Conservation (phyloP, 2,329 filamentous ascomycete species). For the Botrytis aclada region DNA sequence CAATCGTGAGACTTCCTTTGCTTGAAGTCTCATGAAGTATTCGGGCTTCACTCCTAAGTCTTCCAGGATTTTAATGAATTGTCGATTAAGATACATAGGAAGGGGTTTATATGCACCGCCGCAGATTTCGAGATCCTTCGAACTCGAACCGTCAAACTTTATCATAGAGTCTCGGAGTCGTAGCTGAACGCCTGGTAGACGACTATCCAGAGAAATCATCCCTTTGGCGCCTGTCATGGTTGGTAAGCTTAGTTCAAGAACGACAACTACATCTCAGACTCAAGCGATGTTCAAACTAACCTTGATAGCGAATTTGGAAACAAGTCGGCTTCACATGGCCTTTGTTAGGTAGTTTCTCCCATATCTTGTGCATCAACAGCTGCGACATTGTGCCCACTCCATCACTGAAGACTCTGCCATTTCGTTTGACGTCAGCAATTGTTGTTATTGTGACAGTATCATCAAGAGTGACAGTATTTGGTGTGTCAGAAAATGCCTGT, state of each 20-base stretch:
- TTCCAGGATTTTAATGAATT: constrained; percentile 82
- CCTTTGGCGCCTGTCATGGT: constrained; percentile 61
- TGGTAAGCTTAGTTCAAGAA: background rate
- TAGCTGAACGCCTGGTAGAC: constrained; percentile 56
- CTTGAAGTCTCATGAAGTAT: constrained; percentile 65
- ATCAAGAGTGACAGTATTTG: constrained; percentile 54
- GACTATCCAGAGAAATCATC: constrained; percentile 68
- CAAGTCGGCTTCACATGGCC: constrained; percentile 54
- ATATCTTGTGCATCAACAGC: constrained; percentile 58
- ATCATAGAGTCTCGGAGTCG: constrained; percentile 71
- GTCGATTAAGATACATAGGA: constrained; percentile 70
- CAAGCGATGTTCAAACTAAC: constrained; percentile 35
- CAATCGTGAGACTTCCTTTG: constrained; percentile 57
- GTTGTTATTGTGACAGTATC: constrained; percentile 32
- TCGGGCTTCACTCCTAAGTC: constrained; percentile 60
- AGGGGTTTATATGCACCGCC: constrained; percentile 65
- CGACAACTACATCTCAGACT: background rate
- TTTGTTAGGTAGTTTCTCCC: constrained; percentile 49
- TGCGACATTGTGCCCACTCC: constrained; percentile 73
- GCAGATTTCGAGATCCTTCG: constrained; percentile 65
- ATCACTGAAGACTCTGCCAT: constrained; percentile 68
- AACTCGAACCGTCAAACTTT: constrained; percentile 64
- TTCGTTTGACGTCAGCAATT: constrained; percentile 53
- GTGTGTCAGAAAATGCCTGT: constrained; percentile 73
- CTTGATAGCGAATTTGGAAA: constrained; percentile 72